These are phyloP conservation scores for Coemansia sp. DNA, from an alignment of 192 early-diverging fungal species.

Conservation along the genomic window DNA sequence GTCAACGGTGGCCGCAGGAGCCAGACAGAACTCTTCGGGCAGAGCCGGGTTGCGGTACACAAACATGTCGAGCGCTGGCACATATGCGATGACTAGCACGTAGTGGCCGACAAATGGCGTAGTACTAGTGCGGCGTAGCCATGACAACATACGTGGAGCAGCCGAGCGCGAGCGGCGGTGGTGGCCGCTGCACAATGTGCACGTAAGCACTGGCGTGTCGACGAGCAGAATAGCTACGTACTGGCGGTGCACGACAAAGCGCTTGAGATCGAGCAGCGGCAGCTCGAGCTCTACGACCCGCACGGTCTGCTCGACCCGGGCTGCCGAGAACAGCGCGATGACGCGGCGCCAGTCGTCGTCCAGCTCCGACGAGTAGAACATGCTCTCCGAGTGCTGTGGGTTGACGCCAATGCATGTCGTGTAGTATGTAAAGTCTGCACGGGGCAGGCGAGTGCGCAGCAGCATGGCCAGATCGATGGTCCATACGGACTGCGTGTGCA, in stretches of 20 bases:
- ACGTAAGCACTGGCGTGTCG: conserved; percentile 65
- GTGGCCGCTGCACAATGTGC: conserved; percentile 57
- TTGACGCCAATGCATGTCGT: conserved; percentile 84
- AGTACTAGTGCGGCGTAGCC: conserved; percentile 20
- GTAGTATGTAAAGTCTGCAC: conserved; percentile 88
- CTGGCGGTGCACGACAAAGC: conserved; percentile 72
- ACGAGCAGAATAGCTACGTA: conserved; percentile 82
- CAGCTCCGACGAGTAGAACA: conserved; percentile 71
- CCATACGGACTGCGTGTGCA: conserved; percentile 71
- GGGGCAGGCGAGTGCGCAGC: conserved; percentile 62
- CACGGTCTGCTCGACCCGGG: conserved; percentile 61
- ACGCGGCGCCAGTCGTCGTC: conserved; percentile 73
- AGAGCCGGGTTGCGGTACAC: conserved; percentile 84
- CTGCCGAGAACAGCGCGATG: conserved; percentile 73
- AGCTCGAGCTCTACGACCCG: conserved; percentile 75
- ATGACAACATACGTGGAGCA: conserved; percentile 18
- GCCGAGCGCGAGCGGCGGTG: conserved; percentile 1
- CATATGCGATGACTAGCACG: conserved; percentile 83
- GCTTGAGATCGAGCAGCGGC: conserved; percentile 77
- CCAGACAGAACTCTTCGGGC: conserved; percentile 67
- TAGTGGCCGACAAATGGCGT: conserved; percentile 79
- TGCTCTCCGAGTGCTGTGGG: conserved; percentile 61
- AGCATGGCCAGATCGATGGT: conserved; percentile 87
- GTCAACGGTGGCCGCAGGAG: conserved; percentile 65
- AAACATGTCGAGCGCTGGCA: conserved; percentile 74